Conservation (phyloP, 257 asterid species). For the Prunella vulgaris region DNA sequence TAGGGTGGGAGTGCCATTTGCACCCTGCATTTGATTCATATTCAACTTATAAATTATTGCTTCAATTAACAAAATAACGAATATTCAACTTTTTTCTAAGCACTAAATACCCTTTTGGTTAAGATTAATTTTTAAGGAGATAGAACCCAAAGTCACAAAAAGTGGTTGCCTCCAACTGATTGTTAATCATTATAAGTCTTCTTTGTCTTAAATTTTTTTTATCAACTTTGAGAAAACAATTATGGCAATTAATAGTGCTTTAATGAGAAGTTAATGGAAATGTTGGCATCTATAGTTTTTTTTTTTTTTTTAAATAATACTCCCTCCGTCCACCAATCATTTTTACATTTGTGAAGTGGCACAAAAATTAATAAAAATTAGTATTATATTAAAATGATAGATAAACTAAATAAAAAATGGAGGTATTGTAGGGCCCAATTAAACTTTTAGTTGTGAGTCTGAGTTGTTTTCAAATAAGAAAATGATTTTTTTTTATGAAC, state of each 20-base stretch:
- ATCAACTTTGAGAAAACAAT: not conserved
- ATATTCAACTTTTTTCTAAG: not conserved
- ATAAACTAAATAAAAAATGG: too few species aligned
- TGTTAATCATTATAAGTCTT: conserved; percentile 23
- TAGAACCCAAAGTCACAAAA: conserved; percentile 41
- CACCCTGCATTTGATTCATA: not conserved
- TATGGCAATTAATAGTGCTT: conserved; percentile 17
- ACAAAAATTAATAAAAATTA: too few species aligned
- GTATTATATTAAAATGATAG: too few species aligned
- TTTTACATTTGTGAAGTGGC: too few species aligned
- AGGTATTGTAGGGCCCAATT: too few species aligned
- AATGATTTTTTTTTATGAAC: too few species aligned
- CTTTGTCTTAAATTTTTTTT: conserved; percentile 1
- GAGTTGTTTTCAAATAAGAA: too few species aligned
- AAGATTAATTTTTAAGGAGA: conserved; percentile 36
- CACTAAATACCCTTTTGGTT: conserved; percentile 26
- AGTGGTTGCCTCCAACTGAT: conserved; percentile 27
- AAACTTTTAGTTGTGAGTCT: too few species aligned
- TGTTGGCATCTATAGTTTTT: conserved; percentile 4
- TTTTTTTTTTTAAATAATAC: not conserved
- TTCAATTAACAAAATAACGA: not conserved
- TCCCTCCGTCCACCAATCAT: too few species aligned
- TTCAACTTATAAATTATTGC: not conserved
- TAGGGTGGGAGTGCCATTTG: too few species aligned
- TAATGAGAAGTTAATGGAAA: not conserved